Evolutionary conservation across 1,284 basidiomycete species (phyloP).

Genomic region (Pisolithus thermaeus): DNA sequence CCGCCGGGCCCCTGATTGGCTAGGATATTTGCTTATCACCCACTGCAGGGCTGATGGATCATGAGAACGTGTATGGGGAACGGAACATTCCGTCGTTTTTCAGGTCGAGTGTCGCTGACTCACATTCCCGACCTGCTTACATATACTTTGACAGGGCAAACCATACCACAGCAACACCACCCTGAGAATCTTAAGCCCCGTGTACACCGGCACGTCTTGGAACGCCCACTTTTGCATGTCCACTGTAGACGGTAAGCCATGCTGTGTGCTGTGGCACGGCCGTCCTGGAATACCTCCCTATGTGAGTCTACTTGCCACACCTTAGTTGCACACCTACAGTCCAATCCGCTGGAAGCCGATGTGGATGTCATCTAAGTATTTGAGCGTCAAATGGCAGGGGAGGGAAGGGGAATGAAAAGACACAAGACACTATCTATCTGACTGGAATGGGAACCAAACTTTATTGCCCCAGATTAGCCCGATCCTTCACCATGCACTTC

Average conservation of each 20-base stretch:
- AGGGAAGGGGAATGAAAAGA: background rate
- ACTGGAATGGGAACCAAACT: background rate
- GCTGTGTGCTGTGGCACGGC: background rate
- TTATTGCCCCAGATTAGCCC: background rate
- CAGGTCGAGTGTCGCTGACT: too few relatives aligned
- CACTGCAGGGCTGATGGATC: background rate
- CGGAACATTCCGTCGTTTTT: too few relatives aligned
- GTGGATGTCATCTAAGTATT: background rate
- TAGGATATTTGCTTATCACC: background rate
- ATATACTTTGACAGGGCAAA: too few relatives aligned
- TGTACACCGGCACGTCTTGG: background rate
- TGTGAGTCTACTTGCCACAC: background rate
- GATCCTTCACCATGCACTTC: background rate
- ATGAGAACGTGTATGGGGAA: background rate
- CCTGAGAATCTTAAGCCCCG: background rate
- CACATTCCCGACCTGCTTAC: too few relatives aligned
- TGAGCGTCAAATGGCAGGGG: background rate
- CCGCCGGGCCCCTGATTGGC: too few relatives aligned
- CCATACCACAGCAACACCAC: too few relatives aligned
- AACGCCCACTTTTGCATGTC: background rate
- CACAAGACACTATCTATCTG: background rate
- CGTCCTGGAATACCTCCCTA: background rate
- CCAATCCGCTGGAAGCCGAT: background rate
- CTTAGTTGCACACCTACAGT: background rate
- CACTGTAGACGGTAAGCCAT: background rate